Base-by-base conservation (phyloP, 495 filamentous ascomycete genomes). In the Beverwykella pulmonaria region DNA sequence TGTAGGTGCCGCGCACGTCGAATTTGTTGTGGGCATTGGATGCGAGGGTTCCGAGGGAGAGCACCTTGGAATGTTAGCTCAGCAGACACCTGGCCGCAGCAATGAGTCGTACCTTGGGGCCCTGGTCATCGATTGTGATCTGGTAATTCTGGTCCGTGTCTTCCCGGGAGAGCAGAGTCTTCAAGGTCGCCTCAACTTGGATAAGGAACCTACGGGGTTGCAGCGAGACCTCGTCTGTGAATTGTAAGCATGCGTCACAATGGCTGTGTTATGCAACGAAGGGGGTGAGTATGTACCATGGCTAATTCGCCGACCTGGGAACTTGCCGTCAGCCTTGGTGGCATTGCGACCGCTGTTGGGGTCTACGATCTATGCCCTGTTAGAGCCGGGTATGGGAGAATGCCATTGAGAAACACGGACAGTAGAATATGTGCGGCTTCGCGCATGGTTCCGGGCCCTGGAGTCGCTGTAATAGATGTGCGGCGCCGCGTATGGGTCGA, bases 61-160 rank as follows among this genome's bases (percentile, higher is more conserved):
- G 79, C 32, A 89, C 85, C 86, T 92, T 7, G 34, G 39, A 10
- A 27, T 22, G 46, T 70, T 25, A 58, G 68, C 53, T 20, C 14
- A 20, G 9, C 15, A 29, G 19, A 19, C 22, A 23, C 29, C 20
- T 49, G 34, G 12, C 41, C 1, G 1, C 22, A n/a, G 26, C 79
- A 59, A 76, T 10, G 6, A 49, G 12, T 22, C 9, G 19, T n/a
- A 93, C 92, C 87, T 98, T 98, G 20, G 94, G 94, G 14, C 94
- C 94, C 61, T 82, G 79, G 79, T 98, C 94, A 74, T 98, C 93
- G 69, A 98, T 95, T 5, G 94, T 98, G 73, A 98, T 98, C 76
- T 97, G 92, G 79, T 88, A 88, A 74, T 98, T 96, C 20, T 82
- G 79, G 76, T 98, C 92, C 2, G 92, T 93, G 71, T 98, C 94